A percentile compares a stretch with the other conserved stretches of the same genome.
Evolutionary conservation across 257 asterid genomes (phyloP).

Genomic region (Nicotiana tabacum): DNA sequence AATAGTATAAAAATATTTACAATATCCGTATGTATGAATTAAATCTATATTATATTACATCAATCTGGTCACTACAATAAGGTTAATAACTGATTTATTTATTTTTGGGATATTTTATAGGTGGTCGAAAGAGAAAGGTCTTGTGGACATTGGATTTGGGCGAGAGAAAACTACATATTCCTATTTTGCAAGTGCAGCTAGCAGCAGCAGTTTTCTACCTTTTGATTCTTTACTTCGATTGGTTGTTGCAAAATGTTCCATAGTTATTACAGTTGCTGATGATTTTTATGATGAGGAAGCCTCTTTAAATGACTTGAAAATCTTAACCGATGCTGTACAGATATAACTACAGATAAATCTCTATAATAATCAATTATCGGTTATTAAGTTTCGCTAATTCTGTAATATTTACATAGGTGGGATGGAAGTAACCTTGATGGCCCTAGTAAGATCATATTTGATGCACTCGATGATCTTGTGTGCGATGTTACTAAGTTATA

Average conservation of each 20-base stretch:
- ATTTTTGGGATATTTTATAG: conserved; percentile 11
- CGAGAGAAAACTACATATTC: conserved; percentile 49
- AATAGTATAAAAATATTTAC: background rate
- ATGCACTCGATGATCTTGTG: conserved; percentile 49
- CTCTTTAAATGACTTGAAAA: conserved; percentile 27
- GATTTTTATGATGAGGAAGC: conserved; percentile 63
- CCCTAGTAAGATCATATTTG: conserved; percentile 49
- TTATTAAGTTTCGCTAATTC: no score
- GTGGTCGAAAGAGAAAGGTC: conserved; percentile 52
- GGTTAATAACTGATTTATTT: background rate
- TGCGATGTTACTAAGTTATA: conserved; percentile 21
- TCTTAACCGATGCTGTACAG: conserved; percentile 40
- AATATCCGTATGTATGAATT: background rate
- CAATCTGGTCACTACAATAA: background rate
- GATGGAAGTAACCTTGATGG: conserved; percentile 43
- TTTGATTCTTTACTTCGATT: conserved; percentile 29
- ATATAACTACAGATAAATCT: conserved; percentile 21
- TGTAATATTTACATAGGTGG: conserved; percentile 34
- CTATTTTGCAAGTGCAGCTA: conserved; percentile 44
- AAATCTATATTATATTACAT: background rate
- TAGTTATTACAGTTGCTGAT: conserved; percentile 47
- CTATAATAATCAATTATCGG: no score
- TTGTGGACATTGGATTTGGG: conserved; percentile 61
- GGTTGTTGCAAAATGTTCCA: conserved; percentile 39
- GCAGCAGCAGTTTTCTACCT: conserved; percentile 30